Percentiles rank a stretch among this genome's conserved stretches.
Evolutionary conservation across 2,329 filamentous ascomycete species (phyloP).

Genomic region (Oidium heveae): DNA sequence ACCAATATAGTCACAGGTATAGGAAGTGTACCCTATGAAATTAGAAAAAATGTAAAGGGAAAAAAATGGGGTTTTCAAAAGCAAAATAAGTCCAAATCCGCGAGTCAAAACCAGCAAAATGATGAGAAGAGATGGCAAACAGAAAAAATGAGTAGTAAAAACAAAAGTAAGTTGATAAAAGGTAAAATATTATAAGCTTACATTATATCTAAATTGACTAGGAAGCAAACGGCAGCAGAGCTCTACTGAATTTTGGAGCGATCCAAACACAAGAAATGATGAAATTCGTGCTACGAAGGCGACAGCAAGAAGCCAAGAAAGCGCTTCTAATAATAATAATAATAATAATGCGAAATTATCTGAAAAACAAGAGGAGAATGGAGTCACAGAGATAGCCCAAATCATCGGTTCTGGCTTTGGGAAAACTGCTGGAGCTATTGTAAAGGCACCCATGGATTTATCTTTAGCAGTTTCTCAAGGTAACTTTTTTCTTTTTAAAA

Average conservation of each 20-base stretch:
- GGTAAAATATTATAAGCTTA: background rate
- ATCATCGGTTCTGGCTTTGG: conserved; percentile 11
- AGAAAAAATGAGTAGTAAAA: too few species aligned
- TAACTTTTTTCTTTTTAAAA: background rate
- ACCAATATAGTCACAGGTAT: conserved; percentile 35
- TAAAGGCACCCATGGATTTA: conserved; percentile 30
- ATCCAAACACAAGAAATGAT: background rate
- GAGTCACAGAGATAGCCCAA: conserved; percentile 8
- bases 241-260: too few species aligned
- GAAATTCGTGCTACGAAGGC: background rate
- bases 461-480: conserved; percentile 37
- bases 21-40: conserved; percentile 34
- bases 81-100: conserved; percentile 21
- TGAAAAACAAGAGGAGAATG: conserved; percentile 2
- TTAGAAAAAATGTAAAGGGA: conserved; percentile 31
- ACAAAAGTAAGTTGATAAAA: background rate
- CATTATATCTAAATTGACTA: background rate
- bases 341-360: conserved; percentile 2
- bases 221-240: background rate
- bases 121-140: background rate
- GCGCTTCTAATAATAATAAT: too few species aligned
- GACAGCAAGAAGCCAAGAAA: background rate
- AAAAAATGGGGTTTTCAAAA: conserved; percentile 8
- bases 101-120: conserved; percentile 12
- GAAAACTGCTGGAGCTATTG: conserved; percentile 9